Percentiles rank a stretch among this genome's conserved stretches.
Evolutionary conservation across 139 green algal species (phyloP).

Genomic region (Desmodesmus armatus): DNA sequence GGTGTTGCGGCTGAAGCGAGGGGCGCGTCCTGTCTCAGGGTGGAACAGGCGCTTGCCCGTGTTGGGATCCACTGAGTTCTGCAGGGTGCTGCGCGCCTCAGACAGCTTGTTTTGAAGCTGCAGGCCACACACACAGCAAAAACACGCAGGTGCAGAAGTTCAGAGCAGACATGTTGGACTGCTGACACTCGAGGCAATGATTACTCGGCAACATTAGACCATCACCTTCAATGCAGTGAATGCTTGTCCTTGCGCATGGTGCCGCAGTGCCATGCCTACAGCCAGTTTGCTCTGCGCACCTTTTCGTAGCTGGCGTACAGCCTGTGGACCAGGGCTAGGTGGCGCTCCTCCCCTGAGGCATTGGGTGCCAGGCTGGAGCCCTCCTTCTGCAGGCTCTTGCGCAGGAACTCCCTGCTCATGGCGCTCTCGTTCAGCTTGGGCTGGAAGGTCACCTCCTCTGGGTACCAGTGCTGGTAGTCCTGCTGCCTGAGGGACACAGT

Average conservation of each 20-base stretch:
- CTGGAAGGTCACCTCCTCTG: slow-evolving; percentile 85
- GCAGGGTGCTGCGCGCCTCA: slow-evolving; percentile 50
- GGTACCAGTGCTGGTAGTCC: slow-evolving; percentile 66
- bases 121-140: background rate
- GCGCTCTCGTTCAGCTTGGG: slow-evolving; percentile 61
- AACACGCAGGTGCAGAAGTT: background rate
- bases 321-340: slow-evolving; percentile 52
- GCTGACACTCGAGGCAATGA: background rate
- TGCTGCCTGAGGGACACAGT: slow-evolving; percentile 61
- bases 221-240: background rate
- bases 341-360: background rate
- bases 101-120: slow-evolving; percentile 67
- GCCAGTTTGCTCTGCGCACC: slow-evolving; percentile 34
- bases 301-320: slow-evolving; percentile 64
- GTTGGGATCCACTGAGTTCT: slow-evolving; percentile 65
- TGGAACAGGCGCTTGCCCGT: slow-evolving; percentile 77
- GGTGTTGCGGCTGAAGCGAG: slow-evolving; percentile 55
- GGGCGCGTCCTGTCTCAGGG: slow-evolving; percentile 69
- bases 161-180: background rate
- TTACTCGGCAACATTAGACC: background rate
- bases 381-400: slow-evolving; percentile 43
- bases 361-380: background rate
- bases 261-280: background rate
- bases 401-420: slow-evolving; percentile 46
- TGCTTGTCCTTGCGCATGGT: background rate